Evolutionary conservation across 768 basidiomycete genomes (phyloP).

Genomic region (Pilatotrama ljubarskyi): DNA sequence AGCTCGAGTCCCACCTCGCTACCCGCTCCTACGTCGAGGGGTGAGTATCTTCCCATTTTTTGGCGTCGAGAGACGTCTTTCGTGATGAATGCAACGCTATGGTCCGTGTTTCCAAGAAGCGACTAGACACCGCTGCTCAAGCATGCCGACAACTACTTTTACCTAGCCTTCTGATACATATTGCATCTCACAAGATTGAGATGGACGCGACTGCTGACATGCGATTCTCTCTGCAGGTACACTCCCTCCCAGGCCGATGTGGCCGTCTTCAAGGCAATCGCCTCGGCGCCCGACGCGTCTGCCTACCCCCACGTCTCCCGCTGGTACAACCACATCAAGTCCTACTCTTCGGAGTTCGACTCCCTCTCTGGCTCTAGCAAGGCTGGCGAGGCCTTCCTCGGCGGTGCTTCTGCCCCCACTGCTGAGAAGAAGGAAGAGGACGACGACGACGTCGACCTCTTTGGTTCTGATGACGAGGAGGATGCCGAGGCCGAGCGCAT

Average conservation of each 20-base stretch:
- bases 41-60: slow-evolving; percentile 50
- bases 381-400: slow-evolving; percentile 73
- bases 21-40: slow-evolving; percentile 90
- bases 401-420: slow-evolving; percentile 46
- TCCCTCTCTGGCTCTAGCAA: slow-evolving; percentile 84
- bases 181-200: not conserved
- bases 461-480: slow-evolving; percentile 64
- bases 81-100: slow-evolving; percentile 77
- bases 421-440: slow-evolving; percentile 41
- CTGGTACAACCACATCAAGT: slow-evolving; percentile 95
- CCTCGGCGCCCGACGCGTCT: slow-evolving; percentile 62
- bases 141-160: slow-evolving; percentile 66
- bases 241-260: slow-evolving; percentile 95
- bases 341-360: slow-evolving; percentile 75
- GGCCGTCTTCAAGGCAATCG: slow-evolving; percentile 81
- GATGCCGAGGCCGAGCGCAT: slow-evolving; percentile 55
- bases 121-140: slow-evolving; percentile 87
- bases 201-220: not conserved
- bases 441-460: slow-evolving; percentile 64
- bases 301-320: slow-evolving; percentile 73
- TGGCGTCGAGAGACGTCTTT: slow-evolving; percentile 14
- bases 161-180: slow-evolving; percentile 73
- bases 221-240: slow-evolving; percentile 52
- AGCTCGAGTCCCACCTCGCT: slow-evolving; percentile 85
- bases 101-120: slow-evolving; percentile 98